Percentiles rank a stretch among this genome's conserved stretches.
These are phyloP conservation scores for Neurospora crassa DNA, from an alignment of 2,329 filamentous ascomycete species.

Conservation along the genomic window DNA sequence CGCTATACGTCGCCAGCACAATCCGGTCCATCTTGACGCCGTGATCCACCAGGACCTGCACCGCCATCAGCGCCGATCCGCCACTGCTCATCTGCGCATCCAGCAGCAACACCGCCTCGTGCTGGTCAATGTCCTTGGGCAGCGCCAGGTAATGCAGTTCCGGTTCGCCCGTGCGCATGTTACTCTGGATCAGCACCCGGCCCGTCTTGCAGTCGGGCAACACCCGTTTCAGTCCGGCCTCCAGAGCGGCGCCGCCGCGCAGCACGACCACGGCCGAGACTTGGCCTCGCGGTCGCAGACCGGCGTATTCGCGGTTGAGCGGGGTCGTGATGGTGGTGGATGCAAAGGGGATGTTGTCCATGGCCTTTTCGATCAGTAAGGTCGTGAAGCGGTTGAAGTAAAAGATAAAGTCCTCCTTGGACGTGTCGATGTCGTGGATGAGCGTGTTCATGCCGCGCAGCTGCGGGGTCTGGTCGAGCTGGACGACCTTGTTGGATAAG, in stretches of 20 bases:
- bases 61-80: conserved; percentile 80
- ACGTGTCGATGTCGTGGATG: conserved; percentile 69
- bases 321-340: conserved; percentile 60
- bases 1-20: conserved; percentile 87
- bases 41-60: conserved; percentile 90
- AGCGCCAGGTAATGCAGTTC: conserved; percentile 86
- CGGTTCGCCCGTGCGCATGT: conserved; percentile 75
- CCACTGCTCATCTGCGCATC: conserved; percentile 94
- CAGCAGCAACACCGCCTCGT: conserved; percentile 75
- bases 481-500: conserved; percentile 63
- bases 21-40: conserved; percentile 78
- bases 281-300: conserved; percentile 60
- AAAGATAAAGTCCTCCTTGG: conserved; percentile 88
- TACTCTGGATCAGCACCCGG: conserved; percentile 83
- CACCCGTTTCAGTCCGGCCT: conserved; percentile 78
- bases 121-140: conserved; percentile 59
- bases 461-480: conserved; percentile 71
- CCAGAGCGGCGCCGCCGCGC: conserved; percentile 79
- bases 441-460: conserved; percentile 84
- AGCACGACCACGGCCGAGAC: conserved; percentile 82
- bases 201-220: conserved; percentile 90
- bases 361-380: conserved; percentile 76
- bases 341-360: conserved; percentile 67
- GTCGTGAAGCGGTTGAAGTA: conserved; percentile 87
- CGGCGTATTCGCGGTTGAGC: conserved; percentile 57